Evolutionary conservation across 306 rosid species (phyloP), one percentile per base, ranked within the genome.

Genomic region (Herpetospermum pedunculosum): DNA sequence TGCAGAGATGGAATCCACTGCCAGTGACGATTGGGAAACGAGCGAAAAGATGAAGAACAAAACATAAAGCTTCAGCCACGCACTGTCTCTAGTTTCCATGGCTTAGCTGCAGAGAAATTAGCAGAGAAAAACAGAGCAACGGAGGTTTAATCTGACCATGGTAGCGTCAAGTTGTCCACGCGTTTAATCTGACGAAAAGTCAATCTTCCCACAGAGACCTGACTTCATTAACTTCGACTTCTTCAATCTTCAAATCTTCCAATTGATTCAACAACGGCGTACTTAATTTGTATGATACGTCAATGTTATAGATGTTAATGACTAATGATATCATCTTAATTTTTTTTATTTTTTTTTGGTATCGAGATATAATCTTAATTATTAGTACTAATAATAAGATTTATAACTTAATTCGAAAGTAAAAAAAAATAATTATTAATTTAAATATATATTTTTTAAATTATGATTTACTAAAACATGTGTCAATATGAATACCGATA

Each of bases 1-100:
- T 6, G 53, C 74, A 12, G 79, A 55, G 74, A 83, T 80, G 62
- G 77, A 23, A 44, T 78, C 79, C 19, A 78, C 76, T 78, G 74
- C 84, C n/a, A 19, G 11, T 5, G 80, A 79, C 8, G 77, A 3
- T 64, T 58, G 76, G 41, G 25, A 19, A 11, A 47, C 16, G 21
- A 77, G 55, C 19, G 52, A 70, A 3, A 72, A 26, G 58, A 65
- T 41, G 6, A 80, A 25, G 2, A 77, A 38, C 18, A 72, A 30
- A n/a, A 38, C 28, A 58, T 30, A 52, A 38, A 57, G 50, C 55
- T 40, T 11, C 29, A 63, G 19, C n/a, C 57, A 34, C 26, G 16
- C 11, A 0, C 41, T 60, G 6, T 52, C 64, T 55, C 70, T 76
- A 12, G 37, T 18, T 7, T 75, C 76, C 83, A 84, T 84, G 62